These are phyloP conservation scores for Pyrrhoderma lamaoense DNA, from an alignment of 1,284 basidiomycete genomes.

Conservation along the genomic window DNA sequence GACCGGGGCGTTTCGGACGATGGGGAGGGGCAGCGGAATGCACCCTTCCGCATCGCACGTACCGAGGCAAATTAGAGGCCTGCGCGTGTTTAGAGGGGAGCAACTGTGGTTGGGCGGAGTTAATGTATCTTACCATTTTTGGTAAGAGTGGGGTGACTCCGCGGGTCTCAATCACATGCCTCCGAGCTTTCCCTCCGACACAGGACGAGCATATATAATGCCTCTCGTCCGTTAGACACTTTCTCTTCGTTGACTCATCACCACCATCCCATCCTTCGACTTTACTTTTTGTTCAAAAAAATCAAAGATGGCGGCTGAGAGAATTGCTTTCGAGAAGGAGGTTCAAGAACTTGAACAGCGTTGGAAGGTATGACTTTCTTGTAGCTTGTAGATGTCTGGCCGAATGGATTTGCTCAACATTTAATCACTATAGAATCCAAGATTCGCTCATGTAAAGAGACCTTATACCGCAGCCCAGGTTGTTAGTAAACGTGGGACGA, in stretches of 20 bases:
- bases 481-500: slow-evolving; percentile 88
- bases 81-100: too few species aligned
- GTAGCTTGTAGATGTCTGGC: background rate
- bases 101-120: too few species aligned
- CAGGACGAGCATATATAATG: too few species aligned
- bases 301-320: slow-evolving; percentile 34
- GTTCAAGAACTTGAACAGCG: slow-evolving; percentile 83
- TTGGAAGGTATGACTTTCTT: slow-evolving; percentile 68
- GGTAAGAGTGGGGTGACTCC: too few species aligned
- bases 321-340: slow-evolving; percentile 68
- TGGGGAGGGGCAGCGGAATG: background rate
- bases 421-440: slow-evolving; percentile 54
- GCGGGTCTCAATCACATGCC: slow-evolving; percentile 1
- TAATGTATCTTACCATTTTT: too few species aligned
- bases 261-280: background rate
- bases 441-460: slow-evolving; percentile 79
- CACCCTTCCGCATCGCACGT: too few species aligned
- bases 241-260: too few species aligned
- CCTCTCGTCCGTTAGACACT: too few species aligned
- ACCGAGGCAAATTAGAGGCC: too few species aligned
- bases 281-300: background rate
- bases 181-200: background rate
- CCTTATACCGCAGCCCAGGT: slow-evolving; percentile 93
- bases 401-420: slow-evolving; percentile 1
- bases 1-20: slow-evolving; percentile 1